Conservation (phyloP, 371 early-diverging fungal genomes). For the Enterocytospora artemiae region DNA sequence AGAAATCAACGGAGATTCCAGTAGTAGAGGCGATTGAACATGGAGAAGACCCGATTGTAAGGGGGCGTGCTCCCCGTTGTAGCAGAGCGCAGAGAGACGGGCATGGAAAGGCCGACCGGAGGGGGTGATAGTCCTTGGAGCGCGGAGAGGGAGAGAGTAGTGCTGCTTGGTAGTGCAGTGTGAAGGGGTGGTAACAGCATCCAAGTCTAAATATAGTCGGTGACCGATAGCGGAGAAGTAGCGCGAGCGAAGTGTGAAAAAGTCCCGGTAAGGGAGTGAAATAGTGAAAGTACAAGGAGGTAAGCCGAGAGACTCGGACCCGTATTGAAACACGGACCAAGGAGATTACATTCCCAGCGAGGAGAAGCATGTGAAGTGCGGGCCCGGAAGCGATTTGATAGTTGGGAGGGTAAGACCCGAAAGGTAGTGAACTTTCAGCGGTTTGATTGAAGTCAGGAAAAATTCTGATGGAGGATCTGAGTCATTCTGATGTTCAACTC, state of each 20-base stretch:
- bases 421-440: slow-evolving; percentile 35
- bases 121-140: slow-evolving; percentile 60
- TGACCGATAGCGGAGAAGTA: slow-evolving; percentile 68
- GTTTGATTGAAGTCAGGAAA: slow-evolving; percentile 25
- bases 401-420: slow-evolving; percentile 29
- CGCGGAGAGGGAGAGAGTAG: slow-evolving; percentile 37
- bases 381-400: neutral
- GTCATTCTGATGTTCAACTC: slow-evolving; percentile 37
- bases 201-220: slow-evolving; percentile 65
- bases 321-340: slow-evolving; percentile 43
- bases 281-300: slow-evolving; percentile 29
- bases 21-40: slow-evolving; percentile 63
- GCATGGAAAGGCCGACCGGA: slow-evolving; percentile 40
- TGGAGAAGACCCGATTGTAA: slow-evolving; percentile 62
- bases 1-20: slow-evolving; percentile 65
- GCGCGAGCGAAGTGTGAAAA: slow-evolving; percentile 67
- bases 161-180: slow-evolving; percentile 33
- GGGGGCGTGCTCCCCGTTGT: slow-evolving; percentile 58
- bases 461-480: slow-evolving; percentile 32
- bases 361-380: slow-evolving; percentile 2
- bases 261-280: slow-evolving; percentile 61
- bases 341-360: slow-evolving; percentile 20
- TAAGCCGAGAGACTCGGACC: slow-evolving; percentile 9
- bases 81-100: slow-evolving; percentile 47
- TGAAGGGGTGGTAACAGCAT: slow-evolving; percentile 62